Evolutionary conservation across 495 filamentous ascomycete species (phyloP), one percentile per base, ranked within the genome.

Genomic region (Daldinia vernicosa): DNA sequence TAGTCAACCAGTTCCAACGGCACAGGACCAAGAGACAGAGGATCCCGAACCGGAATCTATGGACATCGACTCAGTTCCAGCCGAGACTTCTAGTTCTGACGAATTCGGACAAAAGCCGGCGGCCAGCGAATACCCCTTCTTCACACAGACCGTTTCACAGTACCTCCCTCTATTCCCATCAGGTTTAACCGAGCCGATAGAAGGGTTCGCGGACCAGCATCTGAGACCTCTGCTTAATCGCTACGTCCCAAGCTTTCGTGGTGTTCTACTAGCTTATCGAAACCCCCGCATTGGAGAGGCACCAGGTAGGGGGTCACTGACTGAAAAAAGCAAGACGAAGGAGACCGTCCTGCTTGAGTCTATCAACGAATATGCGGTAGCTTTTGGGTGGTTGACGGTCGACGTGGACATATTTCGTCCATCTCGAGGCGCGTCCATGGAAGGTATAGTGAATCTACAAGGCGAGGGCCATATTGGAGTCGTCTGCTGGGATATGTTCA

Each of bases 401-500:
- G 80, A 84, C 22, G 81, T 81, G 11, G 77, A 80, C 2, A 59
- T 85, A 0, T 85, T 85, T 55, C 72, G 79, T 15, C 83, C 83
- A 7, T 71, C 78, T 0, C 77, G 83, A 27, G 83, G 83, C 30
- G 81, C 80, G 19, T 84, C 78, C 78, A 80, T 85, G 76, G 83
- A 85, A 71, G 83, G 83, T 35, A 76, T 75, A 1, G 75, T 84
- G 35, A 82, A 83, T 50, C 76, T 85, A 8, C 82, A 85, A 65
- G 82, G 76, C 63, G 82, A 82, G 17, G 83, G 83, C 0, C 81
- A 84, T 60, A 80, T 85, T 17, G 83, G 83, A 8, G 77, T 84
- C 30, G 79, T 84, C 35, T 85, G 83, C 66, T 85, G 81, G 78
- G 76, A 79, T 53, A 78, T 79, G 69, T 84, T 84, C 75, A 85